Evolutionary conservation across 768 basidiomycete genomes (phyloP).

Genomic region (Dioszegia crocea): DNA sequence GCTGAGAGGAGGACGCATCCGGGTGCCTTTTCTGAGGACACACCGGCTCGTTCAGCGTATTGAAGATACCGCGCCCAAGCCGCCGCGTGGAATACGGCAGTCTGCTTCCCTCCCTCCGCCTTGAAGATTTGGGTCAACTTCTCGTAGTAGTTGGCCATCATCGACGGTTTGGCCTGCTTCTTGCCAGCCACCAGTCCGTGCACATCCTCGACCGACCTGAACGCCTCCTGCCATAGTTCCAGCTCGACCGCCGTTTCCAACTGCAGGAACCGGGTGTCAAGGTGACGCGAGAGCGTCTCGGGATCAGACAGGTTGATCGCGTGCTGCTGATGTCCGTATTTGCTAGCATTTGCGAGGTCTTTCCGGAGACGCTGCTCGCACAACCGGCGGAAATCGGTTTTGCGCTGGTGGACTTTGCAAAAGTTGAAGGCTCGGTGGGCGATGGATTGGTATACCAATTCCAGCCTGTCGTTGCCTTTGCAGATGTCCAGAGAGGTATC

Average conservation of each 20-base stretch:
- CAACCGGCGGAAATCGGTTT: slow-evolving; percentile 93
- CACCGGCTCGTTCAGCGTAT: slow-evolving; percentile 55
- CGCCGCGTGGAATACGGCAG: slow-evolving; percentile 91
- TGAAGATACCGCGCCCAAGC: slow-evolving; percentile 84
- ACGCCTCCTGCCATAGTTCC: slow-evolving; percentile 98
- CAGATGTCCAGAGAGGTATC: slow-evolving; percentile 90
- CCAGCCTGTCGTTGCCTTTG: slow-evolving; percentile 89
- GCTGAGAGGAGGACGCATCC: slow-evolving; percentile 89
- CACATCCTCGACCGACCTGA: slow-evolving; percentile 96
- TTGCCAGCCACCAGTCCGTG: slow-evolving; percentile 86
- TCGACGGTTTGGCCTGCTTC: slow-evolving; percentile 81
- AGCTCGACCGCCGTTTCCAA: slow-evolving; percentile 94
- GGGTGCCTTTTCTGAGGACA: slow-evolving; percentile 71
- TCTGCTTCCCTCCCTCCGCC: slow-evolving; percentile 63
- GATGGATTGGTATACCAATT: slow-evolving; percentile 92
- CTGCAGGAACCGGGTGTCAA: slow-evolving; percentile 95
- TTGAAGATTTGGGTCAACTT: slow-evolving; percentile 95
- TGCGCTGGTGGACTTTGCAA: slow-evolving; percentile 85
- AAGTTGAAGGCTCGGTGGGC: slow-evolving; percentile 97
- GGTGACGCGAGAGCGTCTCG: slow-evolving; percentile 88
- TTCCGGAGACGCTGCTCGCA: slow-evolving; percentile 87
- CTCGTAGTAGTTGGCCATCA: slow-evolving; percentile 99
- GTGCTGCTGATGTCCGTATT: slow-evolving; percentile 89
- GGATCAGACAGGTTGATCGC: slow-evolving; percentile 92
- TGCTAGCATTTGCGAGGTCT: slow-evolving; percentile 88